Evolutionary conservation across 495 filamentous ascomycete genomes (phyloP).

Genomic region (Aspergillus indologenus): DNA sequence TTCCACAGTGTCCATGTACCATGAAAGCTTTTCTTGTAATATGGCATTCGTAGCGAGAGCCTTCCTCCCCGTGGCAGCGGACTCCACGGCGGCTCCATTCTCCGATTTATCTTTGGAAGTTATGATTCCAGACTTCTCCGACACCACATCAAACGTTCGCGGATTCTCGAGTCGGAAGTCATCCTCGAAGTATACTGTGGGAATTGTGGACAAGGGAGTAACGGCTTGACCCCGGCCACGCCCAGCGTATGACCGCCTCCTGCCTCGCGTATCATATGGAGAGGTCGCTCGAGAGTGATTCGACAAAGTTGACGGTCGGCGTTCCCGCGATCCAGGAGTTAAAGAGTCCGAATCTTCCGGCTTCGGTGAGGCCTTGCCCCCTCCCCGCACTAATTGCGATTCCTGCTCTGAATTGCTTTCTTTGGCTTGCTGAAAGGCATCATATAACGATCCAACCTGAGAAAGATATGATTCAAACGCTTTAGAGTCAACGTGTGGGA

Average conservation of each 20-base stretch:
- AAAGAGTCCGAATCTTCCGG: constrained; percentile 37
- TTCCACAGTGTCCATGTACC: constrained; percentile 99
- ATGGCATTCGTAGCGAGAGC: constrained; percentile 95
- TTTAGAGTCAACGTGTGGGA: constrained; percentile 73
- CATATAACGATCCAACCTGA: constrained; percentile 77
- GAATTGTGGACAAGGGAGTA: constrained; percentile 89
- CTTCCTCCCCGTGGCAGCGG: constrained; percentile 60
- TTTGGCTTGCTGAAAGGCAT: constrained; percentile 75
- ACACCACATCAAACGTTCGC: constrained; percentile 93
- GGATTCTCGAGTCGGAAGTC: constrained; percentile 96
- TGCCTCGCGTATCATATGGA: constrained; percentile 37
- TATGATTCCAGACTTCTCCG: constrained; percentile 90
- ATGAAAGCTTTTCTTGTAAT: constrained; percentile 97
- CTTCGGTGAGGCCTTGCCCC: constrained; percentile 31
- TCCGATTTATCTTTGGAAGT: constrained; percentile 57
- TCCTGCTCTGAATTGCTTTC: constrained; percentile 60
- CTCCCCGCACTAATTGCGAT: constrained; percentile 27
- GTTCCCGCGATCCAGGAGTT: constrained; percentile 36
- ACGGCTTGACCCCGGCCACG: constrained; percentile 55
- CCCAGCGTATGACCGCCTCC: constrained; percentile 32
- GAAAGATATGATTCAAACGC: constrained; percentile 81
- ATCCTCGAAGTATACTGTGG: constrained; percentile 88
- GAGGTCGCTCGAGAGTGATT: constrained; percentile 38
- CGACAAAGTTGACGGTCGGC: constrained; percentile 38
- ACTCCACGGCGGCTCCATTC: constrained; percentile 62